phyloP scores from a whole-genome alignment of 202 grass and related monocot genomes.

The Bolboschoenoplectus hybrid region DNA sequence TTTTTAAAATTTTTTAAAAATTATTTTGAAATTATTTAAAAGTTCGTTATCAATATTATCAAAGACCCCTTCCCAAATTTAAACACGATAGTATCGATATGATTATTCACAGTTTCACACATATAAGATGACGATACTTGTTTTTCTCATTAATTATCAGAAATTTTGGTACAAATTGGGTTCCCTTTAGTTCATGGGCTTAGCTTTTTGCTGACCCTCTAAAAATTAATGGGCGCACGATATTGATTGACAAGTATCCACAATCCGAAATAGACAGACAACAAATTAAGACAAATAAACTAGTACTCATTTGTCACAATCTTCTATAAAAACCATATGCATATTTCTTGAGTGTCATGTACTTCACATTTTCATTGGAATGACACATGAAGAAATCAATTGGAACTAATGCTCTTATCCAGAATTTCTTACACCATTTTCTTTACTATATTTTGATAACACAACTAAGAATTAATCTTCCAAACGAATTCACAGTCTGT shows the following conservation, averaged over 20 bases:
- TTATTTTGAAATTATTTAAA: no score
- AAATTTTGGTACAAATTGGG: no score
- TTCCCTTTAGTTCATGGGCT: no score
- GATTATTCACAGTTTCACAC: no score
- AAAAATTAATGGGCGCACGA: neutral
- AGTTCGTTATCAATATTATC: no score
- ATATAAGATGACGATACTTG: no score
- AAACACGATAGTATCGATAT: no score
- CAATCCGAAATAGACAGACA: neutral
- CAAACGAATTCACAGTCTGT: slow-evolving; percentile 34
- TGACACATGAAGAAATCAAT: neutral
- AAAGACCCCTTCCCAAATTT: no score
- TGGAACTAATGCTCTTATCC: neutral
- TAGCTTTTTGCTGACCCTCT: no score
- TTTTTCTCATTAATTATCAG: no score
- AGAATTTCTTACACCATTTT: neutral
- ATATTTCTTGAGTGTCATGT: neutral
- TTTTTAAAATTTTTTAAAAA: no score
- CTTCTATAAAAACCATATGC: neutral
- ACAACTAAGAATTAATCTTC: slow-evolving; percentile 8
- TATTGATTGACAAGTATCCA: neutral
- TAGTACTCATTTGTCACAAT: neutral
- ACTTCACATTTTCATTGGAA: neutral
- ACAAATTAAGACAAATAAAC: neutral
- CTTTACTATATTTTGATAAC: slow-evolving; percentile 9